These are phyloP conservation scores for Gossypium davidsonii DNA, from an alignment of 441 rosid species.

Conservation along the genomic window DNA sequence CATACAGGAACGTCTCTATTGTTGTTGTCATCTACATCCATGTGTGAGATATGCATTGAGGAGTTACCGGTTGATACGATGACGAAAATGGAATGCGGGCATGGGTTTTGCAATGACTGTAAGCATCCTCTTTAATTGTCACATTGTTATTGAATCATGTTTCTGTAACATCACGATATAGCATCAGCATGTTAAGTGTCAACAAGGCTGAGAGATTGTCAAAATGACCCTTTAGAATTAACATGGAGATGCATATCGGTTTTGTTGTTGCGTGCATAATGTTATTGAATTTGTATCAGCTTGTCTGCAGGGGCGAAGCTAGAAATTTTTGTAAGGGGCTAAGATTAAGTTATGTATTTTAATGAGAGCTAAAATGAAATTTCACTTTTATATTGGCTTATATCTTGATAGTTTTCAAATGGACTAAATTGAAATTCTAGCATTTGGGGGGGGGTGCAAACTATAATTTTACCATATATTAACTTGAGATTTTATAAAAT, in stretches of 20 bases:
- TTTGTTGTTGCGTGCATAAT: not conserved
- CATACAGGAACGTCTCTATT: slow-evolving; percentile 13
- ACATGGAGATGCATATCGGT: not conserved
- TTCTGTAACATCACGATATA: not conserved
- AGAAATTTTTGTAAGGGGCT: too few relatives aligned
- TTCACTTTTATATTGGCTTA: too few relatives aligned
- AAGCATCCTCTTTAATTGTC: slow-evolving; percentile 21
- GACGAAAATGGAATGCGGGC: slow-evolving; percentile 81
- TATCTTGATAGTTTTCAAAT: too few relatives aligned
- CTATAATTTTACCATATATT: too few relatives aligned
- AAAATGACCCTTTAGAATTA: not conserved
- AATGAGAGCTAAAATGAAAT: too few relatives aligned
- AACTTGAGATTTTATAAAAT: too few relatives aligned
- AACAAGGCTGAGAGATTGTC: not conserved
- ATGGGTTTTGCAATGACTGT: slow-evolving; percentile 78
- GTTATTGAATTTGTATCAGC: not conserved
- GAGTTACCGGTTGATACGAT: slow-evolving; percentile 44
- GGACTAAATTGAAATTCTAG: too few relatives aligned
- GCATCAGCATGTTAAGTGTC: not conserved
- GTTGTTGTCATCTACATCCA: slow-evolving; percentile 27
- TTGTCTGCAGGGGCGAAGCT: not conserved
- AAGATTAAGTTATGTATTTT: too few relatives aligned
- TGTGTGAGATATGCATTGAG: slow-evolving; percentile 76
- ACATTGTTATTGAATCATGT: not conserved
- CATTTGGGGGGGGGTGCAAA: too few relatives aligned